Conservation (phyloP, 129 eudicot genomes). For the Erigeron canadensis region DNA sequence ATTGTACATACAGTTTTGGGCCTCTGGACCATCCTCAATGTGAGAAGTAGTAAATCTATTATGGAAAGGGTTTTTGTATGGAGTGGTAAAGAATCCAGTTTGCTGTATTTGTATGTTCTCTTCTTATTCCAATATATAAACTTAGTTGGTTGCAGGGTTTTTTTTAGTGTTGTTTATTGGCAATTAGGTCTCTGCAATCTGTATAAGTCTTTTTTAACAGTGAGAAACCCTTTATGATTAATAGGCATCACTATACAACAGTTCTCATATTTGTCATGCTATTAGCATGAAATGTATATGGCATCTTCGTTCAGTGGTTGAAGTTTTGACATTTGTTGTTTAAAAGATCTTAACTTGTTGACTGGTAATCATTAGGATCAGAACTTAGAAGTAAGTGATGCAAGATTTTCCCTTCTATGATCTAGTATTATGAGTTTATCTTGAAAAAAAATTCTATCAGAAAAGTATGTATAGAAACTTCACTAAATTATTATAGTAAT, state of each 20-base stretch:
- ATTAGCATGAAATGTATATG: background rate
- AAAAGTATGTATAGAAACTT: too few species aligned
- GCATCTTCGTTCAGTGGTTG: conserved; percentile 1
- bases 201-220: background rate
- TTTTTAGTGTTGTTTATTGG: background rate
- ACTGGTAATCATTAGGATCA: background rate
- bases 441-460: background rate
- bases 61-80: background rate
- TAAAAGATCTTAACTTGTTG: background rate
- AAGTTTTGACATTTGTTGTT: background rate
- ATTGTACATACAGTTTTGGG: background rate
- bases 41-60: background rate
- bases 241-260: background rate
- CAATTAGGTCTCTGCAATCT: background rate
- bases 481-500: too few species aligned
- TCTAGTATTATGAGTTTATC: background rate
- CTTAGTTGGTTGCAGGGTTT: background rate
- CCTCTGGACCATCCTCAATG: background rate
- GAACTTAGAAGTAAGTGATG: too few species aligned
- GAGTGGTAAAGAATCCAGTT: background rate
- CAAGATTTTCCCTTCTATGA: background rate
- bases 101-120: background rate
- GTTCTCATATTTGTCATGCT: background rate
- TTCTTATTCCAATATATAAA: background rate
- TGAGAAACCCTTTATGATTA: background rate